phyloP scores from a whole-genome alignment of 23 red algal genomes.

The Chondrus crispus region DNA sequence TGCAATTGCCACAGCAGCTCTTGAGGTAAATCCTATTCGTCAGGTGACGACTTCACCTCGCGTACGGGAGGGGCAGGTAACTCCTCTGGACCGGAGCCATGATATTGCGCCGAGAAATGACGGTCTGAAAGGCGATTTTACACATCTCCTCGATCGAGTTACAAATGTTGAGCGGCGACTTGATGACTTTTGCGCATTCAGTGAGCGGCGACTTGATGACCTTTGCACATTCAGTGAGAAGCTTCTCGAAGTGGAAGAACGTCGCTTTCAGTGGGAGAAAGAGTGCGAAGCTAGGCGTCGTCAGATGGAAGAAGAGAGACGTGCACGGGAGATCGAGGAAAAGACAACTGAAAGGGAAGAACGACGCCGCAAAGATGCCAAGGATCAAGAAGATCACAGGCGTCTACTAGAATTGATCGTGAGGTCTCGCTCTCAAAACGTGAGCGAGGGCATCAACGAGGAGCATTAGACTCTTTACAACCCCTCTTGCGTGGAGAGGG shows the following conservation, averaged over 20 bases:
- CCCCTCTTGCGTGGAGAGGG: too few relatives aligned
- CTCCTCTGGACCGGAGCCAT: not conserved
- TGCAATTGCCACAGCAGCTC: not conserved
- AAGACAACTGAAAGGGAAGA: not conserved
- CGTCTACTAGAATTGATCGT: not conserved
- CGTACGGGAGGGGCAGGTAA: not conserved
- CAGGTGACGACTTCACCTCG: not conserved
- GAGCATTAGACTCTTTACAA: too few relatives aligned
- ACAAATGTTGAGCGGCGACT: not conserved
- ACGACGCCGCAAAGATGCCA: not conserved
- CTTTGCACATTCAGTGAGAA: too few relatives aligned
- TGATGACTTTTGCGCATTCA: too few relatives aligned
- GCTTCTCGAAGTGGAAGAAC: slow-evolving; percentile 21
- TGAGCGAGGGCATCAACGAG: too few relatives aligned
- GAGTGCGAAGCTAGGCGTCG: slow-evolving; percentile 10
- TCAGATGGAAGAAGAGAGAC: slow-evolving; percentile 8
- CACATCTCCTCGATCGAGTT: not conserved
- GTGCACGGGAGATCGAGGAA: not conserved
- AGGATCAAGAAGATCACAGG: slow-evolving; percentile 12
- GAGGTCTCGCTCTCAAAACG: too few relatives aligned
- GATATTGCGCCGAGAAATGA: too few relatives aligned
- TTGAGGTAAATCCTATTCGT: not conserved
- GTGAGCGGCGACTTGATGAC: too few relatives aligned
- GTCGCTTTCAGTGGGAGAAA: slow-evolving; percentile 32
- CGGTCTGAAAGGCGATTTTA: too few relatives aligned